Base-by-base conservation (phyloP, 2,329 filamentous ascomycete genomes). In the Epichloe baconii region DNA sequence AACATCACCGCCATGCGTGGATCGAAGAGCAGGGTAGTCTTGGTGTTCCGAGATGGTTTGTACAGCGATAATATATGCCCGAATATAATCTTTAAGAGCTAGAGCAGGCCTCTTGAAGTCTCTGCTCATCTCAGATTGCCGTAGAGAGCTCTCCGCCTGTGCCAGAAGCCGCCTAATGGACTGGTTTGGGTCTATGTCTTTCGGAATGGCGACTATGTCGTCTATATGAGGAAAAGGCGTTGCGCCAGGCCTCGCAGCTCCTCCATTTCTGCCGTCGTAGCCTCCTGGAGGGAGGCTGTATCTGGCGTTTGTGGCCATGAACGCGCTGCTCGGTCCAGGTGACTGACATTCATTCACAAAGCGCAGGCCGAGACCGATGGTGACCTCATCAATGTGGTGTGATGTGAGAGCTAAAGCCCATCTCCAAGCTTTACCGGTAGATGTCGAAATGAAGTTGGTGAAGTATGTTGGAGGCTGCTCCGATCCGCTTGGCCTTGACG, bases 81-180 rank as follows among this genome's bases (percentile, higher is more conserved):
- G 80, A 52, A 97, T 77, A 62, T 91, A 97, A 54, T 95, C 86
- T 56, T 85, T 79, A 51, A 95, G 84, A 3, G 90, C 90, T 38
- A 81, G 67, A 62, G 93, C 88, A 4, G 82, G 79, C 37, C 81
- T 74, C 26, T 78, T 71, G 67, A 86, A 84, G 54, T 78, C 77
- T 53, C 82, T 73, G 52, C 75, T 72, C 49, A 76, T 78, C 55
- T 81, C 77, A 38, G 86, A 83, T 58, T 79, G 75, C 54, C 74
- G 73, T 53, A 82, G 70, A 45, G 73, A 71, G 21, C 64, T 61
- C 59, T 83, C 75, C 49, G 74, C 78, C 42, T 67, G 62, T 44
- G 75, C 72, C 14, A 84, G 66, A 38, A 82, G 62, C 56, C 69
- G 76, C 52, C 73, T 74, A 54, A 80, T 69, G 15, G 76, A 76